Conservation (phyloP, 164 flowering plant species). For the Berberis thunbergii region DNA sequence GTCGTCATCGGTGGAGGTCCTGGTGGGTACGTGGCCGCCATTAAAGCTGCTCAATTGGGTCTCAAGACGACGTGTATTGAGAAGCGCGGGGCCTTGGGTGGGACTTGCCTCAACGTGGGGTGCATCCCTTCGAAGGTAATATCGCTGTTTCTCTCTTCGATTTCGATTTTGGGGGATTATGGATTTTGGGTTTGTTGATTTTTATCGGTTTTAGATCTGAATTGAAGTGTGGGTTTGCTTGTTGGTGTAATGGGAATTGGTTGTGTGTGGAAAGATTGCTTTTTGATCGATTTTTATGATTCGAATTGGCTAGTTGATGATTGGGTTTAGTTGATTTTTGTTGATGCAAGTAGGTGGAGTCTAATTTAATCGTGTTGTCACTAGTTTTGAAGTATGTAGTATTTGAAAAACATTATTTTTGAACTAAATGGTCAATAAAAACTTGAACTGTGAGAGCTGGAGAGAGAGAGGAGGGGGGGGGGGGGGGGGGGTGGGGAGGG, state of each 20-base stretch:
- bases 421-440: neutral
- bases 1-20: conserved; percentile 93
- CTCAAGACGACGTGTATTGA: conserved; percentile 89
- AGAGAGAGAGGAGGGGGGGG: too few species aligned
- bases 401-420: too few species aligned
- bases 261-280: neutral
- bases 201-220: neutral
- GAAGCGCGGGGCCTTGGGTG: conserved; percentile 87
- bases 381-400: too few species aligned
- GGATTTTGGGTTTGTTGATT: neutral
- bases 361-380: neutral
- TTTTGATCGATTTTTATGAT: too few species aligned
- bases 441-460: too few species aligned
- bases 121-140: conserved; percentile 91
- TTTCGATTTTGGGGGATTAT: neutral
- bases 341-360: too few species aligned
- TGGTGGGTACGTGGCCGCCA: conserved; percentile 95
- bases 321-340: neutral
- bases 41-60: conserved; percentile 91
- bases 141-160: neutral
- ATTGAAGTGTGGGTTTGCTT: neutral
- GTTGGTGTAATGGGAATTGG: neutral
- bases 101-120: conserved; percentile 93
- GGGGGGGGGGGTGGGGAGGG: too few species aligned
- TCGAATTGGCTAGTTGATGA: too few species aligned